Conservation (phyloP, 2,329 filamentous ascomycete species). For the Teratosphaeria nubilosa region DNA sequence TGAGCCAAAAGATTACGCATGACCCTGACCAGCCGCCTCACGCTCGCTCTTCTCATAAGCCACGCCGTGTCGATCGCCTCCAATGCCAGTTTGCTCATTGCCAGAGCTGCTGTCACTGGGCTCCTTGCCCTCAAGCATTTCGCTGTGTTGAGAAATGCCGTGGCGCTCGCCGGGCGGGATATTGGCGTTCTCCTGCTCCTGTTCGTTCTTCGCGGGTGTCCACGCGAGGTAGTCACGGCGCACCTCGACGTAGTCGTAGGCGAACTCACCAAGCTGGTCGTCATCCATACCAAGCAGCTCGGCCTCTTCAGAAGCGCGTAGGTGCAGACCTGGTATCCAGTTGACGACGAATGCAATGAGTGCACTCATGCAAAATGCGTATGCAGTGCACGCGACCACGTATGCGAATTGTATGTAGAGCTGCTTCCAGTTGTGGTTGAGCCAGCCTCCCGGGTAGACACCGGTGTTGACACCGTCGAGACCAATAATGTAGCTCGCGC, state of each 20-base stretch:
- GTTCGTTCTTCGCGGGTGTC: slow-evolving; percentile 65
- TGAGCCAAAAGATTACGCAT: background rate
- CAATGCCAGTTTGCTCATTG: slow-evolving; percentile 37
- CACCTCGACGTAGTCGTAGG: slow-evolving; percentile 84
- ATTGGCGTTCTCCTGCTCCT: slow-evolving; percentile 47
- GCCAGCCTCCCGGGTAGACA: slow-evolving; percentile 50
- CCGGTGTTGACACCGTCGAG: slow-evolving; percentile 65
- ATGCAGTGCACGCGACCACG: slow-evolving; percentile 55
- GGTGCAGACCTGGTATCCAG: slow-evolving; percentile 64
- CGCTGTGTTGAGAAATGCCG: slow-evolving; percentile 50
- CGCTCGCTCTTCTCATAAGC: slow-evolving; percentile 36
- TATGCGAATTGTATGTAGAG: slow-evolving; percentile 75
- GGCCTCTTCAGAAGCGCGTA: slow-evolving; percentile 70
- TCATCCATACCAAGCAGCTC: slow-evolving; percentile 84
- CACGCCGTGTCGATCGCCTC: slow-evolving; percentile 43
- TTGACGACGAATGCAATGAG: slow-evolving; percentile 66
- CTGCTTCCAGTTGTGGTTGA: slow-evolving; percentile 64
- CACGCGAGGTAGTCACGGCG: slow-evolving; percentile 80
- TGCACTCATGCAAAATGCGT: slow-evolving; percentile 64
- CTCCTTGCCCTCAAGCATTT: slow-evolving; percentile 51
- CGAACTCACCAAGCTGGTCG: slow-evolving; percentile 82
- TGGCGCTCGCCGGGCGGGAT: slow-evolving; percentile 58
- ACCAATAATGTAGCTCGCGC: slow-evolving; percentile 58
- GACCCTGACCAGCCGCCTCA: slow-evolving; percentile 4
- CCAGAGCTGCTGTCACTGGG: slow-evolving; percentile 27